These are phyloP conservation scores for Monoraphidium neglectum DNA, from an alignment of 139 green algal species.

Conservation along the genomic window DNA sequence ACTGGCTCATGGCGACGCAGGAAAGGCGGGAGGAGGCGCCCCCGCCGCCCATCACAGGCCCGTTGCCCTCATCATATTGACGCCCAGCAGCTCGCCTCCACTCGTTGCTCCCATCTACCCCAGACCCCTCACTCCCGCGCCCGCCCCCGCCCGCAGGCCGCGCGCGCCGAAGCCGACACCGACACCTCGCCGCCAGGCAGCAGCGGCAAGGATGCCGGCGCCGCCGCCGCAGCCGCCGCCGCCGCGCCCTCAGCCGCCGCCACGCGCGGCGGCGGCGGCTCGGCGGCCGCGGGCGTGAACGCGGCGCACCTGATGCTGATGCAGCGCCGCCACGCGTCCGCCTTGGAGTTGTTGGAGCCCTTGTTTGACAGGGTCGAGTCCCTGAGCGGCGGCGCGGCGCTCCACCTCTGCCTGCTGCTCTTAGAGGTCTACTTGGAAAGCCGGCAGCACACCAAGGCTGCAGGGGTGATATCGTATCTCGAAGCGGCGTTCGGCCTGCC, in stretches of 20 bases:
- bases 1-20: too few relatives aligned
- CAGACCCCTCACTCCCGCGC: too few relatives aligned
- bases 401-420: slow-evolving; percentile 24
- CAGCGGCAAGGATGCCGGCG: too few relatives aligned
- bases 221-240: not conserved
- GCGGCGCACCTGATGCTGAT: not conserved
- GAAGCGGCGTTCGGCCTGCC: not conserved
- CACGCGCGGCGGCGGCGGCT: not conserved
- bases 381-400: slow-evolving; percentile 5
- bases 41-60: too few relatives aligned
- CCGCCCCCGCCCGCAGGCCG: too few relatives aligned
- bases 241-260: slow-evolving; percentile 1
- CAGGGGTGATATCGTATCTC: slow-evolving; percentile 13
- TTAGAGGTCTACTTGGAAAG: slow-evolving; percentile 24
- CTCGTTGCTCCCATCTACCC: too few relatives aligned
- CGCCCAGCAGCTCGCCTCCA: too few relatives aligned
- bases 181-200: too few relatives aligned
- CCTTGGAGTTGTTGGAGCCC: slow-evolving; percentile 15
- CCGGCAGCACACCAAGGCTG: slow-evolving; percentile 22
- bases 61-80: too few relatives aligned
- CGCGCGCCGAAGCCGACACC: too few relatives aligned
- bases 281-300: slow-evolving; percentile 1
- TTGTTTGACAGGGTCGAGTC: slow-evolving; percentile 3
- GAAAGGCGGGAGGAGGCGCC: too few relatives aligned
- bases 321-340: slow-evolving; percentile 21